Percentiles rank a stretch among this genome's conserved stretches.
Conservation (phyloP, 768 basidiomycete genomes). For the Lactifluus rugatus region DNA sequence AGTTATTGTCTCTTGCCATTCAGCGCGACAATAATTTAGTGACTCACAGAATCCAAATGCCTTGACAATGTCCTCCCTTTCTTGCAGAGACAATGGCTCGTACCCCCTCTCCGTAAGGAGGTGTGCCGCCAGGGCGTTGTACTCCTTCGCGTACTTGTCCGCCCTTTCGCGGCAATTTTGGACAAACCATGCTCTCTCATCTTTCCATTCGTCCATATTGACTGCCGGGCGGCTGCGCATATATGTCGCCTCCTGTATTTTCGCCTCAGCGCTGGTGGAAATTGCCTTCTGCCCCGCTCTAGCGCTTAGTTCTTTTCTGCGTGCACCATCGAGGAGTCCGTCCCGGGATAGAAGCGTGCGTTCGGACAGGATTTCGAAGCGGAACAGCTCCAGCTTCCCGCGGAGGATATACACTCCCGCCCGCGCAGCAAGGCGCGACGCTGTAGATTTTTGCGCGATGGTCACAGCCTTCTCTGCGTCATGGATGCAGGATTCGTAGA, state of each 20-base stretch:
- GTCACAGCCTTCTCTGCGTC: conserved; percentile 23
- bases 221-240: conserved; percentile 20
- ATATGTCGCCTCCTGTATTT: conserved; percentile 13
- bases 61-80: conserved; percentile 23
- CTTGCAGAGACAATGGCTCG: conserved; percentile 22
- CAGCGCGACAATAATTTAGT: too few species aligned
- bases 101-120: conserved; percentile 19
- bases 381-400: conserved; percentile 23
- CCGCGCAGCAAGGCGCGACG: conserved; percentile 25
- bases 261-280: neutral
- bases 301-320: neutral
- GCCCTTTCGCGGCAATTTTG: conserved; percentile 22
- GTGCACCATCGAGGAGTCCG: neutral
- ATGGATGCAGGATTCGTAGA: conserved; percentile 23
- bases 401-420: conserved; percentile 20
- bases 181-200: conserved; percentile 23
- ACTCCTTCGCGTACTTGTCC: conserved; percentile 20
- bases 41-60: conserved; percentile 24
- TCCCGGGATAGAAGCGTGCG: conserved; percentile 1
- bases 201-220: conserved; percentile 11
- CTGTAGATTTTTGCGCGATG: conserved; percentile 23
- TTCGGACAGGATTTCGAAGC: conserved; percentile 20
- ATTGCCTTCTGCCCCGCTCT: neutral
- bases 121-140: conserved; percentile 18
- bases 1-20: neutral